Evolutionary conservation across 768 basidiomycete genomes (phyloP).

Genomic region (Suillus sp.): DNA sequence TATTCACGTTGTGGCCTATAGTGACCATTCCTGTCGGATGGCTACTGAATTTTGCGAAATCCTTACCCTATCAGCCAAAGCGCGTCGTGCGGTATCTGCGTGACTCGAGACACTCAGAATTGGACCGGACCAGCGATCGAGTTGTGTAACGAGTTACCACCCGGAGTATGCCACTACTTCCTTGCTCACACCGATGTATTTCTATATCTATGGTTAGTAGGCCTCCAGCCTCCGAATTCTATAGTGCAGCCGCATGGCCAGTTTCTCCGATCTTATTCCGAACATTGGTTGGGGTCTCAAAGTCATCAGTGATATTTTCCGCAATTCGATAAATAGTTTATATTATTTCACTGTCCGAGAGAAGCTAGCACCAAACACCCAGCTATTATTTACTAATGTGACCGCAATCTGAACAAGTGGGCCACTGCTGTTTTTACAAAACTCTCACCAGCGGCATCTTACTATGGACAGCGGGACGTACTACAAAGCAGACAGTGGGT

Average conservation of each 20-base stretch:
- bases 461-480: not conserved
- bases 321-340: not conserved
- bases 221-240: not conserved
- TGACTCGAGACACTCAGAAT: not conserved
- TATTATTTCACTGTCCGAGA: not conserved
- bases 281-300: not conserved
- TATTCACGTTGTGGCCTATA: slow-evolving; percentile 27
- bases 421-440: not conserved
- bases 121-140: not conserved
- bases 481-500: slow-evolving; percentile 5
- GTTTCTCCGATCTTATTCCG: not conserved
- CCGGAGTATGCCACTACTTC: not conserved
- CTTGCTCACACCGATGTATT: not conserved
- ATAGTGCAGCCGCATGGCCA: not conserved
- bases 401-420: not conserved
- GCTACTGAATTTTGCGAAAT: not conserved
- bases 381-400: not conserved
- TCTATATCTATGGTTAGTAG: not conserved
- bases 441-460: not conserved
- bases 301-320: not conserved
- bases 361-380: not conserved
- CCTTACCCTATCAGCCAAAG: not conserved
- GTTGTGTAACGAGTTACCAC: not conserved
- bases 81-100: not conserved
- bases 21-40: not conserved